These are phyloP conservation scores for Aspergillus avenaceus DNA, from an alignment of 495 filamentous ascomycete species.

Conservation along the genomic window DNA sequence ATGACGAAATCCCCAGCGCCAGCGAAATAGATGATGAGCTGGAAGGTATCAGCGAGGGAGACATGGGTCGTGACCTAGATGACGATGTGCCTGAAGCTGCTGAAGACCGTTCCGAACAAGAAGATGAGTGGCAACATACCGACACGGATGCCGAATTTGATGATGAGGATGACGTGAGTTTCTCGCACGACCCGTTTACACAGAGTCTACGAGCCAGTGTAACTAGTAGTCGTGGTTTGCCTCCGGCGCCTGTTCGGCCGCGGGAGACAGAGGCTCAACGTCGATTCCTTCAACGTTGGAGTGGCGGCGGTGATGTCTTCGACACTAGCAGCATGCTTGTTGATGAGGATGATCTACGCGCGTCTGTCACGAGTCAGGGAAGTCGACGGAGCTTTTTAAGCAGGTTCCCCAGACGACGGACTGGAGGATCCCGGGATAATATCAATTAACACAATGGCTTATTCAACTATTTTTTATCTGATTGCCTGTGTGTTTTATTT, in stretches of 20 bases:
- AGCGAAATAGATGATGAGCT: slow-evolving; percentile 20
- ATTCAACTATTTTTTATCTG: too few relatives aligned
- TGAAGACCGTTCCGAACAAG: slow-evolving; percentile 25
- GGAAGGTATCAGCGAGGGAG: slow-evolving; percentile 25
- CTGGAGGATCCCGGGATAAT: slow-evolving; percentile 39
- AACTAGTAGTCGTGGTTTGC: slow-evolving; percentile 31
- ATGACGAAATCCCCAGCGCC: slow-evolving; percentile 39
- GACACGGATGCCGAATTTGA: slow-evolving; percentile 74
- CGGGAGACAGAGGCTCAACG: slow-evolving; percentile 41
- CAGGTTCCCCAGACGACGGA: slow-evolving; percentile 33
- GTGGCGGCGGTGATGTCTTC: slow-evolving; percentile 40
- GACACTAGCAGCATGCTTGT: slow-evolving; percentile 38
- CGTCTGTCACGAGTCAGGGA: slow-evolving; percentile 38
- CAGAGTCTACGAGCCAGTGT: slow-evolving; percentile 38
- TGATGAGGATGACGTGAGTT: slow-evolving; percentile 34
- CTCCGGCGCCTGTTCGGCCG: slow-evolving; percentile 19
- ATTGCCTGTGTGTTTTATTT: too few relatives aligned
- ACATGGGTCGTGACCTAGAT: slow-evolving; percentile 33
- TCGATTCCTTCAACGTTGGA: slow-evolving; percentile 44
- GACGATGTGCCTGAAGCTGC: slow-evolving; percentile 42
- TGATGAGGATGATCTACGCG: slow-evolving; percentile 40
- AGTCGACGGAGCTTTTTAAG: slow-evolving; percentile 35
- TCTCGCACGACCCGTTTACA: slow-evolving; percentile 21
- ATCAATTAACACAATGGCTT: too few relatives aligned
- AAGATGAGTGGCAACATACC: slow-evolving; percentile 63